Conservation (phyloP, 1,139 yeast species). For the Pichia cactophila region DNA sequence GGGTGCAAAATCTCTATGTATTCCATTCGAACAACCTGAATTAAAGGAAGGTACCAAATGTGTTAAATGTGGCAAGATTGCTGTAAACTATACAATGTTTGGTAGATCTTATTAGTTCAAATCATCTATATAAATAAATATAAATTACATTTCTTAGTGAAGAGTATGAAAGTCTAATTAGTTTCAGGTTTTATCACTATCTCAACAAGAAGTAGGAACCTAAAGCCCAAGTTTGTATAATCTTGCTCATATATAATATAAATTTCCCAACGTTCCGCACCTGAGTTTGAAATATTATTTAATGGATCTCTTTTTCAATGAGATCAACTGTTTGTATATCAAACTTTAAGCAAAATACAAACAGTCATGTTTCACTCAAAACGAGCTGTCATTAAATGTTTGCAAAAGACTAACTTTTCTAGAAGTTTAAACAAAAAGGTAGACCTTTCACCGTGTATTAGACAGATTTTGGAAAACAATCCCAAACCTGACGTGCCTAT, state of each 20-base stretch:
- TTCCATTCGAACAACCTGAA: conserved; percentile 87
- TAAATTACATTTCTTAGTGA: background rate
- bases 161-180: too few species aligned
- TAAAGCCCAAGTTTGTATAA: too few species aligned
- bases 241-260: too few species aligned
- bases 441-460: conserved; percentile 26
- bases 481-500: conserved; percentile 27
- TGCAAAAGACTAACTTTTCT: background rate
- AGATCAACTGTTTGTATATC: background rate
- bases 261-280: too few species aligned
- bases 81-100: conserved; percentile 81
- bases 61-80: conserved; percentile 71
- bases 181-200: too few species aligned
- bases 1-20: conserved; percentile 99
- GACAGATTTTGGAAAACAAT: conserved; percentile 30
- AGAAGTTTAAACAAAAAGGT: background rate
- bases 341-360: background rate
- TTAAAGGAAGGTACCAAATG: conserved; percentile 76
- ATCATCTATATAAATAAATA: background rate
- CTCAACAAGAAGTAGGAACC: too few species aligned
- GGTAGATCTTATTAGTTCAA: conserved; percentile 77
- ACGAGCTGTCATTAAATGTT: background rate
- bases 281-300: too few species aligned
- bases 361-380: background rate
- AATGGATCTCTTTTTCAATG: too few species aligned